A percentile compares a stretch with the other conserved stretches of the same genome.
phyloP scores from a whole-genome alignment of 371 early-diverging fungal genomes.

The Mucor mucedo region DNA sequence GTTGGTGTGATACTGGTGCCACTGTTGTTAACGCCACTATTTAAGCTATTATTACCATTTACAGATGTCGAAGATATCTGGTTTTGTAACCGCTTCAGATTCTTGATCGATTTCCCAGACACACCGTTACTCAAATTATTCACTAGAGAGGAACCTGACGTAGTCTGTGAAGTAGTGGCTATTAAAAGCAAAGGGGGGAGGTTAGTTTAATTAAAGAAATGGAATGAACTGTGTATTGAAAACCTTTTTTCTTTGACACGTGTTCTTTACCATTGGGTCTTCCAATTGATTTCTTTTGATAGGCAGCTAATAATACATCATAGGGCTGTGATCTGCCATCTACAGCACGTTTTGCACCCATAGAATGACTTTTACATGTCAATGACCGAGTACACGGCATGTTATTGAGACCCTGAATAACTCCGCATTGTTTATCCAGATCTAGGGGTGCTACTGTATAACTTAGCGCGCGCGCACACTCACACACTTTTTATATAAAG shows the following conservation, averaged over 20 bases:
- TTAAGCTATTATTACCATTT: conserved; percentile 23
- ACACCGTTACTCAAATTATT: not conserved
- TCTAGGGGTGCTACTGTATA: conserved; percentile 65
- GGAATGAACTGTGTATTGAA: not conserved
- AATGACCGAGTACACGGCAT: conserved; percentile 78
- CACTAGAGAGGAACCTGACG: not conserved
- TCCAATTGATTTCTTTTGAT: conserved; percentile 67
- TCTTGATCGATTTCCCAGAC: conserved; percentile 23
- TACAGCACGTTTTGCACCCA: conserved; percentile 83
- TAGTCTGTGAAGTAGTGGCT: not conserved
- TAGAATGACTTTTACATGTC: conserved; percentile 87
- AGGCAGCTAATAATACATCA: conserved; percentile 72
- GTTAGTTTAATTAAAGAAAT: not conserved
- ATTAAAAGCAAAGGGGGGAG: conserved; percentile 3
- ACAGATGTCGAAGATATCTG: conserved; percentile 11
- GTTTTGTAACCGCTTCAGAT: conserved; percentile 24
- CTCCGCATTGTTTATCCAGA: conserved; percentile 86
- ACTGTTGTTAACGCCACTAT: conserved; percentile 8
- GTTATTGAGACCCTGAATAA: conserved; percentile 61
- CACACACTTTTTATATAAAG: no score
- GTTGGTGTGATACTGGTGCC: not conserved
- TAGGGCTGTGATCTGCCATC: conserved; percentile 79
- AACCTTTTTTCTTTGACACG: conserved; percentile 12
- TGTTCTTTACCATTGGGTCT: conserved; percentile 49
- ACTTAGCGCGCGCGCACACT: no score